These are phyloP conservation scores for Scedosporium aurantiacum DNA, from an alignment of 2,329 filamentous ascomycete species.

Conservation along the genomic window DNA sequence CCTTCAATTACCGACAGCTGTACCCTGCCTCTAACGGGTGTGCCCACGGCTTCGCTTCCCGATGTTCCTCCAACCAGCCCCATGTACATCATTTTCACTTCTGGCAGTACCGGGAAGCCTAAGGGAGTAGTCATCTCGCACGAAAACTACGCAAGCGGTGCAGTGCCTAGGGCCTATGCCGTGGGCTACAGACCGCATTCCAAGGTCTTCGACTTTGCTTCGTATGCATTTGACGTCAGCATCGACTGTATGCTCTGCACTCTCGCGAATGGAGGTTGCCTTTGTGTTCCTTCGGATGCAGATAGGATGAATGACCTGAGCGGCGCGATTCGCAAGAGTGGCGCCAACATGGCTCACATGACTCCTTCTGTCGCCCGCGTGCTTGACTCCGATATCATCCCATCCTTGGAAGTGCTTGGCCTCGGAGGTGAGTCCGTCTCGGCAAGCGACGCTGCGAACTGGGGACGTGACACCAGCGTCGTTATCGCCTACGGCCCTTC, in stretches of 20 bases:
- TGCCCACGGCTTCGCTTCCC: constrained; percentile 15
- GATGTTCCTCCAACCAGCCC: constrained; percentile 29
- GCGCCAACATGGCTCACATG: constrained; percentile 38
- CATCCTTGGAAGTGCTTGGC: constrained; percentile 33
- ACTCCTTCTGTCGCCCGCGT: constrained; percentile 39
- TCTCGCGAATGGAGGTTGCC: constrained; percentile 35
- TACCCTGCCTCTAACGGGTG: not conserved
- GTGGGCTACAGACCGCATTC: constrained; percentile 31
- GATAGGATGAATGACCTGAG: constrained; percentile 40
- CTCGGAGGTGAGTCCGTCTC: constrained; percentile 44
- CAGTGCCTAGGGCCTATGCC: constrained; percentile 28
- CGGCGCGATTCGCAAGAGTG: constrained; percentile 30
- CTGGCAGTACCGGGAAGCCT: constrained; percentile 51
- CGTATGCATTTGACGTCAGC: constrained; percentile 44
- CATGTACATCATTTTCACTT: constrained; percentile 52
- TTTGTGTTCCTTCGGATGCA: constrained; percentile 44
- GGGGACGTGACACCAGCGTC: constrained; percentile 34
- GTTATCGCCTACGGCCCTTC: constrained; percentile 43
- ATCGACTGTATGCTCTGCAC: constrained; percentile 45
- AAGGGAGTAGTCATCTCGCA: constrained; percentile 49
- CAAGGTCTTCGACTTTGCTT: constrained; percentile 35
- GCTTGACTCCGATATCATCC: constrained; percentile 32
- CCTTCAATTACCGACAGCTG: not conserved
- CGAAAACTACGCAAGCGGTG: constrained; percentile 33
- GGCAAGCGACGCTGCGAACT: constrained; percentile 33